A percentile compares a stretch with the other conserved stretches of the same genome.
phyloP scores from a whole-genome alignment of 2,329 filamentous ascomycete genomes.

The Coleophoma crateriformis region DNA sequence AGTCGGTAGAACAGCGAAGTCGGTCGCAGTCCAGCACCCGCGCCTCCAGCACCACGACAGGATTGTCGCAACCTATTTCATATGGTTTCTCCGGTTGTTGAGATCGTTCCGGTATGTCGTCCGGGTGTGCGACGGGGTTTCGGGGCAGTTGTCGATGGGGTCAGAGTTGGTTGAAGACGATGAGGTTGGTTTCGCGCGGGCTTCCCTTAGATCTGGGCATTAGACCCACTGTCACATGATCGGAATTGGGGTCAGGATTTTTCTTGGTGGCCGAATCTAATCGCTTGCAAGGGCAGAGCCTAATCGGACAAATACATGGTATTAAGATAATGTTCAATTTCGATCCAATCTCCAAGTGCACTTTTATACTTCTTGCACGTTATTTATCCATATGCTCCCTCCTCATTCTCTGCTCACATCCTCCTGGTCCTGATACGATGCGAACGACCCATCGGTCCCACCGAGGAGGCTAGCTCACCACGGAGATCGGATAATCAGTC shows the following conservation, averaged over 20 bases:
- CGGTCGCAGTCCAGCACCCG: conserved; percentile 13
- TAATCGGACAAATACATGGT: too few species aligned
- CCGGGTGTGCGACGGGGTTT: conserved; percentile 1
- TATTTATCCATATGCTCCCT: too few species aligned
- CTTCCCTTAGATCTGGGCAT: neutral
- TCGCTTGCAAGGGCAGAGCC: too few species aligned
- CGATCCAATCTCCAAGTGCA: too few species aligned
- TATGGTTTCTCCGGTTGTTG: conserved; percentile 6
- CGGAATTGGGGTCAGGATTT: too few species aligned
- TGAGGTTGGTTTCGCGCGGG: conserved; percentile 8
- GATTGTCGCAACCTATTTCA: conserved; percentile 10
- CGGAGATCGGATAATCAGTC: neutral
- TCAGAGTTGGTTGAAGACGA: conserved; percentile 1
- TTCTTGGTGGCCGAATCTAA: too few species aligned
- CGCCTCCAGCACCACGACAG: conserved; percentile 14
- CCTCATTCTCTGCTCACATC: too few species aligned
- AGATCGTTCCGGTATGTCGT: conserved; percentile 6
- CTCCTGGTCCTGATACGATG: too few species aligned
- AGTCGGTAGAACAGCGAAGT: conserved; percentile 5
- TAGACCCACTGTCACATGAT: too few species aligned
- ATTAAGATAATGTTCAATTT: too few species aligned
- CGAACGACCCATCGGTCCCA: too few species aligned
- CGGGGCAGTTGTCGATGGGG: conserved; percentile 15
- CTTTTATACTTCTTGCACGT: too few species aligned
- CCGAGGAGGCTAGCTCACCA: neutral